Percentiles rank a stretch among this genome's conserved stretches.
These are phyloP conservation scores for Xylaria sp. DNA, from an alignment of 2,329 filamentous ascomycete genomes.

Conservation along the genomic window DNA sequence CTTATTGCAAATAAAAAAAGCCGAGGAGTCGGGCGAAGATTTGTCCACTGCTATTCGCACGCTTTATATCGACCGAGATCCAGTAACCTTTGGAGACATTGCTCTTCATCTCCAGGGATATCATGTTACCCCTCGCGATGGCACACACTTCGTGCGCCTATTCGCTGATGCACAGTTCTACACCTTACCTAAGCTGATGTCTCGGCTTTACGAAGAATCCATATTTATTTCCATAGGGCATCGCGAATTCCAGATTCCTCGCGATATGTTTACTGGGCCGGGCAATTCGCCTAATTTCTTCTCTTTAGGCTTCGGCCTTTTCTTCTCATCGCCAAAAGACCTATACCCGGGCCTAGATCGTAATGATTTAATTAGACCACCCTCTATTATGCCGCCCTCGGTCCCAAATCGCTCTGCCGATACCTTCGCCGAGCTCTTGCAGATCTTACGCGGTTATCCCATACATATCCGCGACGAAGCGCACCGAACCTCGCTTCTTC, in stretches of 20 bases:
- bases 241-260: constrained; percentile 87
- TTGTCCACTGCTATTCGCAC: constrained; percentile 70
- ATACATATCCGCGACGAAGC: constrained; percentile 78
- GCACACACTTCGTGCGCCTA: constrained; percentile 87
- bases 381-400: constrained; percentile 83
- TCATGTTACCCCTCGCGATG: constrained; percentile 83
- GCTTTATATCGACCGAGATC: constrained; percentile 94
- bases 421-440: constrained; percentile 83
- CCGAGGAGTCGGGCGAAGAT: constrained; percentile 68
- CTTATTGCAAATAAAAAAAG: constrained; percentile 78
- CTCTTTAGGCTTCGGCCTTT: constrained; percentile 86
- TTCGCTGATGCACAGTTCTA: constrained; percentile 98
- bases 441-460: constrained; percentile 85
- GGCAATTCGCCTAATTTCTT: constrained; percentile 98
- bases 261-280: constrained; percentile 84
- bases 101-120: constrained; percentile 92
- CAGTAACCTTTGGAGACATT: constrained; percentile 88
- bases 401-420: constrained; percentile 86
- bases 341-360: constrained; percentile 88
- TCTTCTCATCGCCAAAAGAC: constrained; percentile 83
- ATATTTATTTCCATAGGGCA: constrained; percentile 94
- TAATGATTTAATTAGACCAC: constrained; percentile 82
- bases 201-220: constrained; percentile 89
- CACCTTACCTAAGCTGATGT: constrained; percentile 85
- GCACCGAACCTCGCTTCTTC: constrained; percentile 80